phyloP scores from a whole-genome alignment of 306 rosid species.

The Vigna mungo region DNA sequence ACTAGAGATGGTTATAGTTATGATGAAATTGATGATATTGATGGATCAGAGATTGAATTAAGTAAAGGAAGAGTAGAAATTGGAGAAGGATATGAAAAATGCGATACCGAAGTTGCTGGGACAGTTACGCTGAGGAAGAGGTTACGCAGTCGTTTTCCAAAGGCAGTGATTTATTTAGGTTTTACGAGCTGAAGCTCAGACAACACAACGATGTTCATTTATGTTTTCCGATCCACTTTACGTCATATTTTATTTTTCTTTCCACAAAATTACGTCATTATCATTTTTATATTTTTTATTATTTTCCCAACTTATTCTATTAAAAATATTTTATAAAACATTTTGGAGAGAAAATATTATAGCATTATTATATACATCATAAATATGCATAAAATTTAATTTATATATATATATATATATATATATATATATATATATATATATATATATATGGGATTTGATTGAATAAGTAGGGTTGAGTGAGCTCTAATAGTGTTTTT shows the following conservation, averaged over 20 bases:
- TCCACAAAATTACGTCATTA: not conserved
- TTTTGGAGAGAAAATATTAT: too few relatives aligned
- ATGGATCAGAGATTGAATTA: not conserved
- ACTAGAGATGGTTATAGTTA: not conserved
- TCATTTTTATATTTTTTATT: too few relatives aligned
- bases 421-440: too few relatives aligned
- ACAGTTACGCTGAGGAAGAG: slow-evolving; percentile 18
- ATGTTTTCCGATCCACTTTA: slow-evolving; percentile 20
- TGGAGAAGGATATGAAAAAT: not conserved
- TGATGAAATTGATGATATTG: not conserved
- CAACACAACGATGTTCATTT: not conserved
- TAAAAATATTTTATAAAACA: too few relatives aligned
- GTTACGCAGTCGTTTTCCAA: slow-evolving; percentile 4
- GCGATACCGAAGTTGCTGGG: not conserved
- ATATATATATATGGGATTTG: too few relatives aligned
- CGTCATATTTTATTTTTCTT: not conserved
- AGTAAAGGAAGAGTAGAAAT: not conserved
- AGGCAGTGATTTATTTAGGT: slow-evolving; percentile 16
- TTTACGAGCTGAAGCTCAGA: not conserved
- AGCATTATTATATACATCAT: too few relatives aligned
- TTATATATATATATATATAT: too few relatives aligned
- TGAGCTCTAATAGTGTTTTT: too few relatives aligned
- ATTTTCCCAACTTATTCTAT: too few relatives aligned
- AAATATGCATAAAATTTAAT: too few relatives aligned
- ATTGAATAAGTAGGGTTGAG: too few relatives aligned